These are phyloP conservation scores for Vitellaria paradoxa DNA, from an alignment of 179 eudicot species.

Conservation along the genomic window DNA sequence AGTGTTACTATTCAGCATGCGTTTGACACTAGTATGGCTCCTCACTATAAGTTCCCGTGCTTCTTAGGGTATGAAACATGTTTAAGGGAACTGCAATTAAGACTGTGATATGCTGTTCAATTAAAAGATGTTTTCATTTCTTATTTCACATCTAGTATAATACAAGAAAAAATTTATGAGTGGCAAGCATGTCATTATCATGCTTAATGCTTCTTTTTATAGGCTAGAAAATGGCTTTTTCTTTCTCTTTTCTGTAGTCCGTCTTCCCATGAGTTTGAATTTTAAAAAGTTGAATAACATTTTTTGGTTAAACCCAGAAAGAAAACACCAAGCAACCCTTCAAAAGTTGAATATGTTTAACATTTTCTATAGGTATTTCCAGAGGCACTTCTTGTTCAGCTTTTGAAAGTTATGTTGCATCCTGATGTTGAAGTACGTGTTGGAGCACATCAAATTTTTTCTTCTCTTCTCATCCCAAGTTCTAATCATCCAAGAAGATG, in stretches of 20 bases:
- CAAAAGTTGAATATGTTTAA: no score
- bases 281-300: no score
- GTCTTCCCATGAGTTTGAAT: no score
- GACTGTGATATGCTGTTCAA: not conserved
- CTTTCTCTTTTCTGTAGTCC: no score
- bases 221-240: no score
- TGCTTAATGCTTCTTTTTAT: no score
- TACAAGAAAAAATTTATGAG: not conserved
- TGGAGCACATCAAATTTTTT: slow-evolving; percentile 79
- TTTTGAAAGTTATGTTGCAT: slow-evolving; percentile 86
- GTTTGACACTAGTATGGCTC: not conserved
- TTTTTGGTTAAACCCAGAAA: no score
- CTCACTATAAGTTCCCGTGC: not conserved
- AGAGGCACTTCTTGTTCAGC: slow-evolving; percentile 81
- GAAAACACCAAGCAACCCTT: no score
- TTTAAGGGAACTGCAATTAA: not conserved
- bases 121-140: not conserved
- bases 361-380: slow-evolving; percentile 63
- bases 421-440: slow-evolving; percentile 77
- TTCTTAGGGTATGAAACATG: not conserved
- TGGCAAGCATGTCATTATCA: not conserved
- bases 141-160: not conserved
- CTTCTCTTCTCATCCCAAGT: slow-evolving; percentile 61
- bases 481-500: slow-evolving; percentile 53
- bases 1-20: no score